Percentiles rank a stretch among this genome's conserved stretches.
Conservation (phyloP, 345 rosid genomes). For the Eucalyptus marginata region DNA sequence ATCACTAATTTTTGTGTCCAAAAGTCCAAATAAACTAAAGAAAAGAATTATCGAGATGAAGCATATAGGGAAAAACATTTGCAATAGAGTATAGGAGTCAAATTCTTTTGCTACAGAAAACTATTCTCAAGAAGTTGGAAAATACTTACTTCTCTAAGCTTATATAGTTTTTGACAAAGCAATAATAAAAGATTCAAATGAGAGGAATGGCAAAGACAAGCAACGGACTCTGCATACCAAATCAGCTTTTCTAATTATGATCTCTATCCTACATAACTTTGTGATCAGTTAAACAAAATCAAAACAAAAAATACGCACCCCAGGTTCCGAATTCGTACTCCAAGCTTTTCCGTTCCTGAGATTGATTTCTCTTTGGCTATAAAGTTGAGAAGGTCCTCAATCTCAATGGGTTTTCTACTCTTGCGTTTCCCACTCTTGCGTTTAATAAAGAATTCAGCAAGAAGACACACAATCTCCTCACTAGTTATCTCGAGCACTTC, state of each 20-base stretch:
- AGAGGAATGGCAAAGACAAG: not conserved
- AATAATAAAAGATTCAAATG: not conserved
- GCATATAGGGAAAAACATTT: not conserved
- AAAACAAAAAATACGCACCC: slow-evolving; percentile 29
- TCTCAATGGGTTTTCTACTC: slow-evolving; percentile 14
- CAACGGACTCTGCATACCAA: not conserved
- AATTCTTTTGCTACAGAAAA: not conserved
- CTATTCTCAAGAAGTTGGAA: not conserved
- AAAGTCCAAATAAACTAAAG: not conserved
- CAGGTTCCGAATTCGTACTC: slow-evolving; percentile 64
- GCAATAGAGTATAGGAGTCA: not conserved
- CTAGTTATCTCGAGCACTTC: slow-evolving; percentile 47
- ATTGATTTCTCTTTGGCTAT: slow-evolving; percentile 46
- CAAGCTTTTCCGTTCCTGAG: slow-evolving; percentile 51
- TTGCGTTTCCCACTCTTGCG: not conserved
- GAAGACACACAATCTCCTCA: slow-evolving; percentile 45
- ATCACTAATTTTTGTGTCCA: not conserved
- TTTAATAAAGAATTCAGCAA: slow-evolving; percentile 29
- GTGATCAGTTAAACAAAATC: not conserved
- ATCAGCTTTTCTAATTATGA: not conserved
- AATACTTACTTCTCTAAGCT: not conserved
- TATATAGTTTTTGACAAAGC: not conserved
- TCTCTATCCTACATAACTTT: not conserved
- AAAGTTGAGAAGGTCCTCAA: slow-evolving; percentile 59
- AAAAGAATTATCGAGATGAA: not conserved